phyloP scores from a whole-genome alignment of 495 filamentous ascomycete species.

The Penicillium steckii region DNA sequence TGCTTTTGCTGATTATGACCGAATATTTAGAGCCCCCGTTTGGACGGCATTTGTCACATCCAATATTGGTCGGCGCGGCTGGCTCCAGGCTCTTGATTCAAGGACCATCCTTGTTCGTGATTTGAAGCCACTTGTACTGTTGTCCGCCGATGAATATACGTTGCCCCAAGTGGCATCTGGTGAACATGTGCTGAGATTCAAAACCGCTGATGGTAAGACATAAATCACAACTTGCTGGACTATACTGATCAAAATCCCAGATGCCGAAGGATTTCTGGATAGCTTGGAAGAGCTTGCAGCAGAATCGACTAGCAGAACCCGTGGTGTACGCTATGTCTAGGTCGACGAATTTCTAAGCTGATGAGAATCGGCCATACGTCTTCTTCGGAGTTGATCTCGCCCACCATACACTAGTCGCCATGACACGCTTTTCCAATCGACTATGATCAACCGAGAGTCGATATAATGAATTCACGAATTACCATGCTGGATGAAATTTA shows the following conservation, averaged over 20 bases:
- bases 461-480: not conserved
- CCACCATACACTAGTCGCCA: too few species aligned
- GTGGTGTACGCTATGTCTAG: not conserved
- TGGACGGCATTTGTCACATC: slow-evolving; percentile 78
- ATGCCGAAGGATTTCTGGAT: slow-evolving; percentile 38
- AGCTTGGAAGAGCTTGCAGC: not conserved
- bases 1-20: not conserved
- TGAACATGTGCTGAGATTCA: slow-evolving; percentile 41
- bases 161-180: slow-evolving; percentile 34
- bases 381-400: not conserved
- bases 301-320: too few species aligned
- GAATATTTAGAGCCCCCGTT: slow-evolving; percentile 49
- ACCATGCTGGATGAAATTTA: not conserved
- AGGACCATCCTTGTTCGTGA: slow-evolving; percentile 60
- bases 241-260: slow-evolving; percentile 12
- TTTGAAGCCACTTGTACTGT: slow-evolving; percentile 62
- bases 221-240: not conserved
- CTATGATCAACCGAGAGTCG: too few species aligned
- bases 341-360: not conserved
- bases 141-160: slow-evolving; percentile 49
- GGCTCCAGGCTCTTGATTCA: slow-evolving; percentile 51
- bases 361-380: not conserved
- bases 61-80: slow-evolving; percentile 52
- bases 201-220: slow-evolving; percentile 27
- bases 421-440: too few species aligned